Percentiles rank a stretch among this genome's conserved stretches.
Conservation (phyloP, 140 eudicot genomes). For the Erigeron philadelphicus region DNA sequence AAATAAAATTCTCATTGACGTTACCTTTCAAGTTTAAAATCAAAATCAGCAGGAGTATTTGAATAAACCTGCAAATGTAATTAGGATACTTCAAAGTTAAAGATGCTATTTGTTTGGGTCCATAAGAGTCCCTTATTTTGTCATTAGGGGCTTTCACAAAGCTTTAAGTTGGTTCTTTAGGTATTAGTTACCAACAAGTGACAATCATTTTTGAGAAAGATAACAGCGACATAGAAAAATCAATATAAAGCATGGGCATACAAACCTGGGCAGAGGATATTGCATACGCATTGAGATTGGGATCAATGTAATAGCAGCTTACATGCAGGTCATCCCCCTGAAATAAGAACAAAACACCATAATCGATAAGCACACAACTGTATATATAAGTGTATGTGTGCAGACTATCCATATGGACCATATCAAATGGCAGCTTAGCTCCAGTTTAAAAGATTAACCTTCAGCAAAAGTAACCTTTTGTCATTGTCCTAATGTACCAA, state of each 20-base stretch:
- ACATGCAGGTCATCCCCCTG: slow-evolving; percentile 90
- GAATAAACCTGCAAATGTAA: slow-evolving; percentile 67
- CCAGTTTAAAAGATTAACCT: not conserved
- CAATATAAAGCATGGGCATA: slow-evolving; percentile 7
- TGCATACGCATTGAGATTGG: slow-evolving; percentile 70
- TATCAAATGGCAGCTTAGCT: not conserved
- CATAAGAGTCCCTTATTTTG: not conserved
- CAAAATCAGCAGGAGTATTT: slow-evolving; percentile 95
- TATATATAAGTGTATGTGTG: not conserved
- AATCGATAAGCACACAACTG: not conserved
- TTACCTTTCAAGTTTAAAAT: slow-evolving; percentile 87
- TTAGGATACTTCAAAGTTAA: not conserved
- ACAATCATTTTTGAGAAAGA: not conserved
- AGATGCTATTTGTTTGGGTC: not conserved
- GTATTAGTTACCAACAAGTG: not conserved
- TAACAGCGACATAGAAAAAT: slow-evolving; percentile 1
- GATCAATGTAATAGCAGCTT: slow-evolving; percentile 87
- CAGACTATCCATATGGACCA: not conserved
- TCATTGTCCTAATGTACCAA: too few species aligned
- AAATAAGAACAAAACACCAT: slow-evolving; percentile 13
- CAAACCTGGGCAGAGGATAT: slow-evolving; percentile 90
- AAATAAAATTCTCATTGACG: not conserved
- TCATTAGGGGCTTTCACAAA: not conserved
- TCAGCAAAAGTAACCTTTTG: too few species aligned
- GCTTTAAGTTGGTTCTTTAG: not conserved